These are phyloP conservation scores for Alternaria burnsii DNA, from an alignment of 2,329 filamentous ascomycete species.

Conservation along the genomic window DNA sequence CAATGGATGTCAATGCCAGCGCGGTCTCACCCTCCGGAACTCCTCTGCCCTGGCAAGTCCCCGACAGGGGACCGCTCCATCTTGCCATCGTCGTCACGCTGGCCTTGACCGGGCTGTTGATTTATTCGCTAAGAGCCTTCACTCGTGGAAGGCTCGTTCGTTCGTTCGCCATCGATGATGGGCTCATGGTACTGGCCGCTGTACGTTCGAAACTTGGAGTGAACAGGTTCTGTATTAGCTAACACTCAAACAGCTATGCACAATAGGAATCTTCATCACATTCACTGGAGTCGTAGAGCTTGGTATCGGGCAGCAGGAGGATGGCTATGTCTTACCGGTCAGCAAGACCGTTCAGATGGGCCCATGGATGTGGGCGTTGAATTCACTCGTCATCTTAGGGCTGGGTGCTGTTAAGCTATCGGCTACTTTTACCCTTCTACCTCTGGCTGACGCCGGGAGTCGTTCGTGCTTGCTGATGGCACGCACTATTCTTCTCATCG, in stretches of 20 bases:
- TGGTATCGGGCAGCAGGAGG: slow-evolving; percentile 56
- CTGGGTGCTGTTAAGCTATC: slow-evolving; percentile 59
- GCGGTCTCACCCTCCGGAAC: slow-evolving; percentile 13
- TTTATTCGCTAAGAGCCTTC: slow-evolving; percentile 54
- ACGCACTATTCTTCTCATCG: slow-evolving; percentile 39
- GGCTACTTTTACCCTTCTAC: slow-evolving; percentile 56
- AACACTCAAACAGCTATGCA: slow-evolving; percentile 5
- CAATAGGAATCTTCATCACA: slow-evolving; percentile 13
- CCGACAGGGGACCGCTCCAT: slow-evolving; percentile 45
- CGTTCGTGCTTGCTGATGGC: slow-evolving; percentile 48
- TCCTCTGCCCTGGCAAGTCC: slow-evolving; percentile 26
- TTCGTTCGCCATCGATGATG: slow-evolving; percentile 61
- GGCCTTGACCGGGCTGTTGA: slow-evolving; percentile 52
- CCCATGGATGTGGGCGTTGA: slow-evolving; percentile 14
- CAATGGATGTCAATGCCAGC: slow-evolving; percentile 34
- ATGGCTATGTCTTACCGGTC: neutral
- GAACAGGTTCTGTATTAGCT: neutral
- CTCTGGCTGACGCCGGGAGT: slow-evolving; percentile 46
- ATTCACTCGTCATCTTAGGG: slow-evolving; percentile 53
- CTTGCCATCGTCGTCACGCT: slow-evolving; percentile 54
- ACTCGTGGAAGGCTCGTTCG: slow-evolving; percentile 58
- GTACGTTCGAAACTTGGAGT: slow-evolving; percentile 30
- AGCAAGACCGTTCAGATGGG: slow-evolving; percentile 7
- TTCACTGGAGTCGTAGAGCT: slow-evolving; percentile 17
- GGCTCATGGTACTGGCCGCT: slow-evolving; percentile 52